Evolutionary conservation across 805 yeast species (phyloP).

Genomic region (Starmerella geochares): DNA sequence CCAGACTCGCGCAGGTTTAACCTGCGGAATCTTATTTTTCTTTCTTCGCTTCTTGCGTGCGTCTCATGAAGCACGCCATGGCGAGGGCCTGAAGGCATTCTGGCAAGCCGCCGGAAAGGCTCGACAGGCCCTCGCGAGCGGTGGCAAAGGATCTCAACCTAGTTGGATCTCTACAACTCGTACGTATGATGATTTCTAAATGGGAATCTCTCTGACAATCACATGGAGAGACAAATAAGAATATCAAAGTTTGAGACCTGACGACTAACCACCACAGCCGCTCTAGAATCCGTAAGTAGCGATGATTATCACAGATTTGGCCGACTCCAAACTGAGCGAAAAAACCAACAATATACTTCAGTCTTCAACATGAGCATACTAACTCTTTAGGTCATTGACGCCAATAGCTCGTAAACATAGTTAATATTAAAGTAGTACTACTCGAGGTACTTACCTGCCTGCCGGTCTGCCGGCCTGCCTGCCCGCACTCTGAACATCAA

Average conservation of each 20-base stretch:
- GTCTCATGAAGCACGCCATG: not conserved
- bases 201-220: constrained; percentile 34
- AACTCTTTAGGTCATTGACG: constrained; percentile 15
- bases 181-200: constrained; percentile 24
- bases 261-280: constrained; percentile 17
- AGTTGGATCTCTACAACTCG: not conserved
- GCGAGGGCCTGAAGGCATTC: too few species aligned
- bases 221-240: constrained; percentile 27
- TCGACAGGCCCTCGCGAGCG: too few species aligned
- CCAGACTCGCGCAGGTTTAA: too few species aligned
- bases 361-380: constrained; percentile 32
- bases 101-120: too few species aligned
- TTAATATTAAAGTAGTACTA: too few species aligned
- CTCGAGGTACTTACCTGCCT: too few species aligned
- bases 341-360: constrained; percentile 28
- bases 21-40: not conserved
- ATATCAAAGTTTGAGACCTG: constrained; percentile 21
- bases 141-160: too few species aligned
- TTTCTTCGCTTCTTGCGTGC: not conserved
- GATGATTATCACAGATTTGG: constrained; percentile 29
- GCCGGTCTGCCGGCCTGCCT: too few species aligned
- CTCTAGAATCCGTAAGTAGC: constrained; percentile 23
- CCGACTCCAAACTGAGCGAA: constrained; percentile 30
- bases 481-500: too few species aligned
- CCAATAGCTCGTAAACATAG: too few species aligned